Evolutionary conservation across 148 eudicot species (phyloP).

Genomic region (Spergularia bocconei): DNA sequence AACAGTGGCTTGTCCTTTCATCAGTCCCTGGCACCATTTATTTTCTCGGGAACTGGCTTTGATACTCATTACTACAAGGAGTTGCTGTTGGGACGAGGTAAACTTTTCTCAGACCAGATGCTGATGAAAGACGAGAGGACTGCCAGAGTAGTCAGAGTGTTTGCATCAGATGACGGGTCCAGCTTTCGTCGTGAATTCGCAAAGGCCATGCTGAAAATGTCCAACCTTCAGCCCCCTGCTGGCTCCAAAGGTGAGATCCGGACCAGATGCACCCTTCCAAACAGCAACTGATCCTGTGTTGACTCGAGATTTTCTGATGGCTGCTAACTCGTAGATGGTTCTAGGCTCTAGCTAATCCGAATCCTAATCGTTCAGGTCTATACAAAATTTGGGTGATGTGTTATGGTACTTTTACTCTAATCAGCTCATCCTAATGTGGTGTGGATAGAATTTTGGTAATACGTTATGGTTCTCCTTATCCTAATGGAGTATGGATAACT

Average conservation of each 20-base stretch:
- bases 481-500: too few species aligned
- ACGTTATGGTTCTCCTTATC: too few species aligned
- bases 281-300: not conserved
- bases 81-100: conserved; percentile 43
- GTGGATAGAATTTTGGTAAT: too few species aligned
- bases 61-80: conserved; percentile 39
- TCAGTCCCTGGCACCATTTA: conserved; percentile 24
- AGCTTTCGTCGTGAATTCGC: conserved; percentile 38
- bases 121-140: conserved; percentile 43
- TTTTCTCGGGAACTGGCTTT: conserved; percentile 34
- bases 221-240: conserved; percentile 24
- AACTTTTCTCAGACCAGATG: conserved; percentile 45
- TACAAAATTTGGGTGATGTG: too few species aligned
- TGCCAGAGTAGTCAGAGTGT: conserved; percentile 36
- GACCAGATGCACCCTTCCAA: conserved; percentile 33
- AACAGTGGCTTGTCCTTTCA: conserved; percentile 11
- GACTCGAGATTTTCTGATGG: too few species aligned
- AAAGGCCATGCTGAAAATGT: conserved; percentile 44
- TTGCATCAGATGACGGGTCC: conserved; percentile 42
- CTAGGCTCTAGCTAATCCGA: too few species aligned
- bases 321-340: too few species aligned
- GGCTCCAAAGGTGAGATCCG: conserved; percentile 39
- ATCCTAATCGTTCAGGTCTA: too few species aligned
- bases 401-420: too few species aligned
- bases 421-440: too few species aligned